Base-by-base conservation (phyloP, 2,329 filamentous ascomycete genomes). In the Penicillium crustosum region DNA sequence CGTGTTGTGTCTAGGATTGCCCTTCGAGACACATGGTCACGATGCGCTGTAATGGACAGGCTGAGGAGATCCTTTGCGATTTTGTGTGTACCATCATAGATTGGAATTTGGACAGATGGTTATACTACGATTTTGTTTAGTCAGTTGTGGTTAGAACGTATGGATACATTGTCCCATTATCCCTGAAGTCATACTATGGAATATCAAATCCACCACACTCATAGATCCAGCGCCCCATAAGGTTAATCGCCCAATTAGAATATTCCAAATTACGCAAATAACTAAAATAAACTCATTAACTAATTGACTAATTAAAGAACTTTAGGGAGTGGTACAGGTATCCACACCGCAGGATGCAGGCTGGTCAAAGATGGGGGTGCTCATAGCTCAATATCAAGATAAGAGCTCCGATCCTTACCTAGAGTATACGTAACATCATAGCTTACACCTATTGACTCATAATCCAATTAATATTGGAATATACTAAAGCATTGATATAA, bases 1-100 rank as follows among this genome's bases (percentile, higher is more conserved):
- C 17, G 35, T 77, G 0, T 65, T 78, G 36, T 78, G 74, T 54
- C 65, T 80, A 42, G 76, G 71, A 1, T 54, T 80, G 55, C 78
- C 78, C 5, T 81, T 77, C 60, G 77, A 81, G 66, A 80, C 78
- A 2, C 75, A 77, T 58, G 66, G 66, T 3, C 66, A 67, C 56
- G 53, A 59, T 51, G 64, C 66, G n/a, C 54, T 68, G 19, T 69
- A 58, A 54, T 21, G 10, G n/a, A 29, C 9, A 19, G 10, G 25
- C 25, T 8, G 2, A 29, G 25, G 12, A 19, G 25, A 29, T 29
- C 8, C 23, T 27, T 27, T 12, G 8, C 2, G 1, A n/a, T 4
- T 43, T 27, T 27, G 15, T 7, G 17, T 27, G 4, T n/a, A 27
- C 9, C 42, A 12, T 27, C 23, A 12, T n/a, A 44, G 9, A 29